A percentile compares a stretch with the other conserved stretches of the same genome.
These are phyloP conservation scores for Escovopsis sp. DNA, from an alignment of 2,329 filamentous ascomycete species.

Conservation along the genomic window DNA sequence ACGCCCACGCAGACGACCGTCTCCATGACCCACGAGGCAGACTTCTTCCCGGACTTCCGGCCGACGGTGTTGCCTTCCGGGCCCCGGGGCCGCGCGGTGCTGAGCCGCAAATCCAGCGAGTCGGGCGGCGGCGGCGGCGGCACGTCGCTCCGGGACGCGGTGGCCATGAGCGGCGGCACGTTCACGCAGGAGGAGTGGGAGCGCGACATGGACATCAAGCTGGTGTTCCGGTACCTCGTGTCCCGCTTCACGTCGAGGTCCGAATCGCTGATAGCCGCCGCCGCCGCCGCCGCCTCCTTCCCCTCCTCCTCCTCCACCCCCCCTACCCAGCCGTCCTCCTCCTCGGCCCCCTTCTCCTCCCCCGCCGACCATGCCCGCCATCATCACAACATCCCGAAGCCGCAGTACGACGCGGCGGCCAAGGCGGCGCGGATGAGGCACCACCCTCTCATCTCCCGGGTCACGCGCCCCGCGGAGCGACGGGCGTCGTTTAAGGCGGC, in stretches of 20 bases:
- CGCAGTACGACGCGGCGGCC: slow-evolving; percentile 56
- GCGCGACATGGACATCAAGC: slow-evolving; percentile 73
- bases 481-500: slow-evolving; percentile 39
- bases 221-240: slow-evolving; percentile 79
- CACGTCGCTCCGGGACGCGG: slow-evolving; percentile 9
- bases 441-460: slow-evolving; percentile 63
- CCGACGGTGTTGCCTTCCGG: slow-evolving; percentile 27
- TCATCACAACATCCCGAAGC: slow-evolving; percentile 25
- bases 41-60: slow-evolving; percentile 26
- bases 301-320: too few relatives aligned
- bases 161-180: slow-evolving; percentile 11
- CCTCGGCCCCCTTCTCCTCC: too few relatives aligned
- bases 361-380: not conserved
- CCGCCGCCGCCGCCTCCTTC: not conserved
- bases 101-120: slow-evolving; percentile 14
- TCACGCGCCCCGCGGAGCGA: slow-evolving; percentile 32
- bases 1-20: slow-evolving; percentile 11
- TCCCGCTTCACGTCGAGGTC: slow-evolving; percentile 51
- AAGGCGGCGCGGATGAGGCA: slow-evolving; percentile 76
- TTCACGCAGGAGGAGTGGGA: slow-evolving; percentile 81
- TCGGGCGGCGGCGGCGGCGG: slow-evolving; percentile 4
- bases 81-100: slow-evolving; percentile 22
- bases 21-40: not conserved
- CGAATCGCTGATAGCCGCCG: slow-evolving; percentile 9
- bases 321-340: too few relatives aligned